Evolutionary conservation across 768 basidiomycete species (phyloP), one percentile per base, ranked within the genome.

Genomic region (Naganishia vaughanmartiniae): DNA sequence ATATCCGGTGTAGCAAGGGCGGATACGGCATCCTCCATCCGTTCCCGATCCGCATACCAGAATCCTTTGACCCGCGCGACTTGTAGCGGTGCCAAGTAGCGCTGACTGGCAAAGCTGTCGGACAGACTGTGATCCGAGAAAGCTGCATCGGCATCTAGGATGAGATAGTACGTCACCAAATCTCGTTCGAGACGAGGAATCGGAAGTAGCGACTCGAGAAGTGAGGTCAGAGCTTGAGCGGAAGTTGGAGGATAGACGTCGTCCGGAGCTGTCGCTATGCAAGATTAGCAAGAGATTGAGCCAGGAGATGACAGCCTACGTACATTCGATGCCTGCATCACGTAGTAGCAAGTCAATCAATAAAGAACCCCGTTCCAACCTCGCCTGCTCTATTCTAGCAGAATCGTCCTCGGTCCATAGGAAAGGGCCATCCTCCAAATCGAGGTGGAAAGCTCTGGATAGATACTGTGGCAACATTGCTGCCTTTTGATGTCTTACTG

Each of bases 291-390:
- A 28, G 17, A 21, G 39, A 26, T 11, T 28, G 39, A 12, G 4
- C 24, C n/a, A n/a, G 21, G 24, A 21, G n/a, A 21, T 3, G 36
- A 42, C 21, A 14, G 1, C 14, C 39, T 15, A 63, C 60, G 26
- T 42, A 63, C 60, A n/a, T 10, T 4, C 39, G 26, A 63, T 26
- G 3, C 28, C 60, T 30, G 60, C 60, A 26, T 63, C 60, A 26
- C 24, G 36, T n/a, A 63, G 33, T n/a, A 63, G 24, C 60, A 24
- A 26, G 19, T 63, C 60, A 15, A 63, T 45, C 60, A 63, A 45
- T 42, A 63, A 21, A 34, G 57, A 10, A 28, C 48, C 48, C 24
- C 34, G 31, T 21, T 58, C 57, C 19, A 24, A 24, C 57, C 57
- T 34, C 57, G 57, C 57, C 14, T 24, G n/a, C 11, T 34, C 4